Base-by-base conservation (phyloP, 176 grass and related monocot species). In the Avena sativa region DNA sequence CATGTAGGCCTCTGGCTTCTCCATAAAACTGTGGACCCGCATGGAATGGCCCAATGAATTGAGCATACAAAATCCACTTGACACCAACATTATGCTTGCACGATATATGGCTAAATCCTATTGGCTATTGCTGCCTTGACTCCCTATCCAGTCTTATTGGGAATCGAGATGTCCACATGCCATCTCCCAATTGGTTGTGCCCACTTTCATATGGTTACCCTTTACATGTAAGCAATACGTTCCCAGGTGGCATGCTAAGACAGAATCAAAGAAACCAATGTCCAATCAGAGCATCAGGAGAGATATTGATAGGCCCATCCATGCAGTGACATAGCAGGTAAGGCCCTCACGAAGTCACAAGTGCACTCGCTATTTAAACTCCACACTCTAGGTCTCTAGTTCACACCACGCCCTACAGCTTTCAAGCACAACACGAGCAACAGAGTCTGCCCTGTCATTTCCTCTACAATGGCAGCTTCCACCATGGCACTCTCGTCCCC, bases 291-390 rank as follows among this genome's bases (percentile, higher is more conserved):
- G 20, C 11, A 85, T 30, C 43, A n/a, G 63, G 25, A 63, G 26
- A 55, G 86, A 88, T 49, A 79, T 57, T 6, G 81, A 89, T 56
- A 74, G 61, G 68, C 47, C 57, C 46, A 80, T 89, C 88, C 76
- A 80, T 46, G 32, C 23, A 12, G 5, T 21, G 70, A 4, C 53
- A 14, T 34, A 20, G 44, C 23, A 51, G 13, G 87, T 69, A 47
- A 72, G 77, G 73, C 25, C 16, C 25, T 53, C 53, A 15, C 17
- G 56, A 58, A 15, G 12, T 60, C 58, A 60, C 20, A 57, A 20
- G 16, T n/a, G 0, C 56, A 55, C 57, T 57, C 17, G 80, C 78
- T 80, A 74, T 80, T 89, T 80, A 80, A 80, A 89, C 47, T 84
- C 44, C 47, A 74, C 48, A 74, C 48, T 66, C 16, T 30, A 63